Percentiles rank a stretch among this genome's conserved stretches.
These are phyloP conservation scores for Rhodomyrtus psidioides DNA, from an alignment of 441 rosid genomes.

Conservation along the genomic window DNA sequence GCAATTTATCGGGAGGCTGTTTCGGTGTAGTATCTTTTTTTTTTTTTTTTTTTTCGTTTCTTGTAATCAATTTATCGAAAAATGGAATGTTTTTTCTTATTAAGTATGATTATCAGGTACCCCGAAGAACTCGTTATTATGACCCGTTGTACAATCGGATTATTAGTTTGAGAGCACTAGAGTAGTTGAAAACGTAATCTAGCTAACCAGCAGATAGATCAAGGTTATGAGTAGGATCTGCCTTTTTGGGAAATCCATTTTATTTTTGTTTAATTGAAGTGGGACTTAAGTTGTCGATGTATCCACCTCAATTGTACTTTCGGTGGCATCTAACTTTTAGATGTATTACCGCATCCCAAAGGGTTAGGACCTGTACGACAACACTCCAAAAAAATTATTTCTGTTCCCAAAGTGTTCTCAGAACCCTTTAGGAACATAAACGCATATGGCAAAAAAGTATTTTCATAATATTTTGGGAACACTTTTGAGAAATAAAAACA, in stretches of 20 bases:
- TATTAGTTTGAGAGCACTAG: neutral
- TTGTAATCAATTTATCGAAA: neutral
- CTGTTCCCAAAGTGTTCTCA: no score
- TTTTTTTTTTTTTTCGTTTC: neutral
- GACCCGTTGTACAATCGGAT: neutral
- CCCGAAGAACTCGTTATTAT: neutral
- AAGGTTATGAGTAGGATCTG: neutral
- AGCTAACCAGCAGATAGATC: neutral
- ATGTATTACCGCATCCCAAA: no score
- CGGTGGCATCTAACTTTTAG: neutral
- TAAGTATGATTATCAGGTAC: neutral
- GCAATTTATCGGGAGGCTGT: neutral
- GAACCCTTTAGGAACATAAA: no score
- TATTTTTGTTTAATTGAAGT: neutral
- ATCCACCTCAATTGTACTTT: neutral
- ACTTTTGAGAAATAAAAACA: no score
- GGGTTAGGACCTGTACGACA: no score
- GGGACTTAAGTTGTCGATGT: neutral
- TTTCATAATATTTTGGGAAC: no score
- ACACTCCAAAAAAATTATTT: no score
- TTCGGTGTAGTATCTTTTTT: neutral
- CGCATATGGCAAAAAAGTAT: no score
- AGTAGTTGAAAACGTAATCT: neutral
- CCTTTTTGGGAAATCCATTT: neutral
- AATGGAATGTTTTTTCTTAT: neutral